phyloP scores from a whole-genome alignment of 2,329 filamentous ascomycete species.

The Monascus ruber region DNA sequence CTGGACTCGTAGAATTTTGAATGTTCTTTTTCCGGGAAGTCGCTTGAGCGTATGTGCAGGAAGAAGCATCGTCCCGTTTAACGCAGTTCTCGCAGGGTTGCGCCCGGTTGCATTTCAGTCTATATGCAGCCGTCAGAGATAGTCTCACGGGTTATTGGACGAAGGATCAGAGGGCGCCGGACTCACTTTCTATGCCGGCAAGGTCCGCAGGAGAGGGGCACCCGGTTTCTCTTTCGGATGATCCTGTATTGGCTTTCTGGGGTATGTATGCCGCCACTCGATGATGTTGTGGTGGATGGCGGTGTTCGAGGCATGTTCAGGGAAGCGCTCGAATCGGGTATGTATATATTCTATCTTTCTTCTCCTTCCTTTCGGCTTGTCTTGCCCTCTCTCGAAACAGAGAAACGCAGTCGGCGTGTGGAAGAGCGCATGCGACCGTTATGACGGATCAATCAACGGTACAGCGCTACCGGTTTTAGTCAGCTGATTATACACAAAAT shows the following conservation, averaged over 20 bases:
- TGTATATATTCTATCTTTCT: too few relatives aligned
- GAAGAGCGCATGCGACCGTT: too few relatives aligned
- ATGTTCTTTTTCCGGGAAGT: slow-evolving; percentile 59
- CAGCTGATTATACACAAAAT: too few relatives aligned
- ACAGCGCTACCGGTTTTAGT: too few relatives aligned
- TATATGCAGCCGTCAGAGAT: slow-evolving; percentile 18
- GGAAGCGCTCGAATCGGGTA: too few relatives aligned
- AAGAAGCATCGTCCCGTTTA: slow-evolving; percentile 68
- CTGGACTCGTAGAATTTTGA: slow-evolving; percentile 50
- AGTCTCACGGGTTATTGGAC: too few relatives aligned
- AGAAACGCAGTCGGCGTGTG: too few relatives aligned
- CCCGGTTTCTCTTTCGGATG: slow-evolving; percentile 81
- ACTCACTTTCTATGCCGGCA: slow-evolving; percentile 82
- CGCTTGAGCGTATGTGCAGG: slow-evolving; percentile 70
- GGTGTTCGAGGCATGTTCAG: slow-evolving; percentile 28
- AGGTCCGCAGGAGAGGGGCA: slow-evolving; percentile 82
- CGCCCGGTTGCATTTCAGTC: slow-evolving; percentile 83
- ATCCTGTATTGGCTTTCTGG: slow-evolving; percentile 80
- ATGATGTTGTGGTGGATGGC: slow-evolving; percentile 51
- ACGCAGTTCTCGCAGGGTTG: slow-evolving; percentile 91
- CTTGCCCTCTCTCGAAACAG: too few relatives aligned
- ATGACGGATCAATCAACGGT: too few relatives aligned
- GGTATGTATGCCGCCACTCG: slow-evolving; percentile 60
- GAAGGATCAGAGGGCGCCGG: slow-evolving; percentile 3
- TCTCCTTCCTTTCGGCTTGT: too few relatives aligned